A percentile compares a stretch with the other conserved stretches of the same genome.
Conservation (phyloP, 2,329 filamentous ascomycete species). For the Penicillium thymicola region DNA sequence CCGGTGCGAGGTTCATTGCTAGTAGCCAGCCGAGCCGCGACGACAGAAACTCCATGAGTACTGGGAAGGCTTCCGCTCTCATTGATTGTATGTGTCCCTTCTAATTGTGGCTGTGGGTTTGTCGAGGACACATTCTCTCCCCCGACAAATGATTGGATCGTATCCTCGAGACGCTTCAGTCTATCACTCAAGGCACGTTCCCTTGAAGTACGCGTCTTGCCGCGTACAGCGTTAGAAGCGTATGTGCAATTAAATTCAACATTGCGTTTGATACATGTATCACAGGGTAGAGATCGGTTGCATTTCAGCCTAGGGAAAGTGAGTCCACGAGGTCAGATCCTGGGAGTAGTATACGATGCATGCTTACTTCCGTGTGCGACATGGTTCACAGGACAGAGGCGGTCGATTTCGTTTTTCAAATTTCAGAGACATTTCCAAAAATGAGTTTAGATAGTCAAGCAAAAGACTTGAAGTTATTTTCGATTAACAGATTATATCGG, state of each 20-base stretch:
- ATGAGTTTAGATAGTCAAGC: background rate
- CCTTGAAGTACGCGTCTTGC: background rate
- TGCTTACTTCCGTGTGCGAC: slow-evolving; percentile 12
- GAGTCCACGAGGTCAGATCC: background rate
- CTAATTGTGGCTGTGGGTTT: background rate
- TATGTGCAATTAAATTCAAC: background rate
- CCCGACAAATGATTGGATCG: slow-evolving; percentile 3
- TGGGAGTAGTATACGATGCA: background rate
- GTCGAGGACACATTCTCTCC: background rate
- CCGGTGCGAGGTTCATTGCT: background rate
- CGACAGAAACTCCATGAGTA: background rate
- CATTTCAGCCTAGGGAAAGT: slow-evolving; percentile 5
- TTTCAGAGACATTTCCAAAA: background rate
- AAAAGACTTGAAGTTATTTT: background rate
- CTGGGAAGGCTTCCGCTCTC: background rate
- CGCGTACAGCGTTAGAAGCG: slow-evolving; percentile 10
- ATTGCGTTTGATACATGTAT: slow-evolving; percentile 6
- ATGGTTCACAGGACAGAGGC: slow-evolving; percentile 10
- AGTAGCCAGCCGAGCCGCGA: background rate
- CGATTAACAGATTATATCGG: background rate
- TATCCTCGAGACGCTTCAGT: slow-evolving; percentile 8
- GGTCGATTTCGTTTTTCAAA: slow-evolving; percentile 12
- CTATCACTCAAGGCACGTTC: slow-evolving; percentile 5
- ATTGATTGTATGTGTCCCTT: background rate
- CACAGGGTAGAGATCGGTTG: slow-evolving; percentile 7